Base-by-base conservation (phyloP, 176 grass and related monocot species). In the Aegilops sharonensis region DNA sequence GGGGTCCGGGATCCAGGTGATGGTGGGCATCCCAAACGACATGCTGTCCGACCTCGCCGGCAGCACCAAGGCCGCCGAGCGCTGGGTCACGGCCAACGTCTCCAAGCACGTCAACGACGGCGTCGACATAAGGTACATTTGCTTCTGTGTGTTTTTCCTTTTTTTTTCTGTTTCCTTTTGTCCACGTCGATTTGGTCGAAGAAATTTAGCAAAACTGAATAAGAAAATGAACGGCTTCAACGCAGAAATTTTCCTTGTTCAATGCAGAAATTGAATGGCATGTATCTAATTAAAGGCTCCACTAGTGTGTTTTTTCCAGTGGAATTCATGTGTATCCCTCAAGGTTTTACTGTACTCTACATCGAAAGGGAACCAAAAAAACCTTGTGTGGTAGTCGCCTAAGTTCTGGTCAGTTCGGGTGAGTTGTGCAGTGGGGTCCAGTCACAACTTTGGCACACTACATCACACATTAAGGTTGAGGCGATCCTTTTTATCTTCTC, bases 21-120 rank as follows among this genome's bases (percentile, higher is more conserved):
- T 97, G 92, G 90, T 97, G 23, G 95, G 95, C 34, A 97, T 97
- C 81, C 94, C 95, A 14, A 97, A 97, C 62, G 95, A 92, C 69
- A 80, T 92, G 86, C 92, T 97, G 48, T 48, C 81, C 31, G 84
- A 48, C 72, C 87, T 97, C 75, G 86, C 90, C 21, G 77, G 15
- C 43, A 54, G 84, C 77, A 78, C 47, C 32, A 94, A 84, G 57
- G 65, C 70, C 15, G 95, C 95, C 68, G 92, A 94, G 40, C 5
- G 81, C 64, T 97, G 95, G 95, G 95, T 97, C 72, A 11, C 78
- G 3, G 89, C 27, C 84, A 97, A 92, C 85, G 88, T 92, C 80
- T 92, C 95, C 45, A 87, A 84, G 20, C 89, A 89, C 74, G 31
- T 94, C 57, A 85, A 45, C 54, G 81, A 87, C 65, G 95, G 95